phyloP scores from a whole-genome alignment of 345 rosid genomes.

The Lagerstroemia speciosa region DNA sequence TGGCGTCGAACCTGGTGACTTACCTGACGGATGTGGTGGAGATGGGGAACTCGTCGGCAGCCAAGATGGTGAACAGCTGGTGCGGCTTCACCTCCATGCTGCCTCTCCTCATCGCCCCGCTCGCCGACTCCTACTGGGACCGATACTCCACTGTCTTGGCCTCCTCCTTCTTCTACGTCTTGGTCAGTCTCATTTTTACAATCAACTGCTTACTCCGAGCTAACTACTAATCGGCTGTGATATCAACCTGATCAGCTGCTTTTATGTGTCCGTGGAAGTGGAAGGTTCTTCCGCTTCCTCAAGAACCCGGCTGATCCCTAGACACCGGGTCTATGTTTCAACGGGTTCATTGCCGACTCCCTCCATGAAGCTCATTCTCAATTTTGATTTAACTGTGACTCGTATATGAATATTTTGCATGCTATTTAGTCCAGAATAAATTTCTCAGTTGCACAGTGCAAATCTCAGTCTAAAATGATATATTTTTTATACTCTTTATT shows the following conservation, averaged over 20 bases:
- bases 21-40: slow-evolving; percentile 74
- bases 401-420: background rate
- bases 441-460: background rate
- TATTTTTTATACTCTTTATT: background rate
- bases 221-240: too few species aligned
- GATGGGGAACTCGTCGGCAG: slow-evolving; percentile 84
- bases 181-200: slow-evolving; percentile 30
- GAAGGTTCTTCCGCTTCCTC: too few species aligned
- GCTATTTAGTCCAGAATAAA: background rate
- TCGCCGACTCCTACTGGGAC: slow-evolving; percentile 79
- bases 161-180: slow-evolving; percentile 65
- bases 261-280: too few species aligned
- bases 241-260: too few species aligned
- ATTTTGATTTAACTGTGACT: too few species aligned
- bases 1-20: slow-evolving; percentile 83
- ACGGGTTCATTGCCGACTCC: too few species aligned
- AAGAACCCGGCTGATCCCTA: too few species aligned
- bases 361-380: too few species aligned
- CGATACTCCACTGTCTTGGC: slow-evolving; percentile 62
- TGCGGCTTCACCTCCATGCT: slow-evolving; percentile 79
- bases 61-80: slow-evolving; percentile 84
- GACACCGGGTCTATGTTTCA: too few species aligned
- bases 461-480: background rate
- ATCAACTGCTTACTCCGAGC: too few species aligned
- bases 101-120: slow-evolving; percentile 73